Evolutionary conservation across 306 rosid genomes (phyloP), one percentile per base, ranked within the genome.

Genomic region (Astragalus glycyphyllos): DNA sequence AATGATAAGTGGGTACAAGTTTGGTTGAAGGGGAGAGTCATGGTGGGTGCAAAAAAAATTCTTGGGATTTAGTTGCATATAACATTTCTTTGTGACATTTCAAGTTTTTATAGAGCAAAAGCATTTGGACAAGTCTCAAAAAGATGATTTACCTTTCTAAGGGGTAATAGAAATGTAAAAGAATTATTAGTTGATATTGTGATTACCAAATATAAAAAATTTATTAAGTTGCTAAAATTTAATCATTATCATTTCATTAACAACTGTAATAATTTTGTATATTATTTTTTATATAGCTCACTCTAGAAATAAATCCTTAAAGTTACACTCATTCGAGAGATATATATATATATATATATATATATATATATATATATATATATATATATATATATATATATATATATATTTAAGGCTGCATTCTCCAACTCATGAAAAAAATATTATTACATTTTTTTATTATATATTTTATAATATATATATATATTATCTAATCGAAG

Each of bases 1-100:
- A 56, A 11, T 54, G 65, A 13, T 54, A 56, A 70, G 14, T 70
- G 75, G 8, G 42, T 42, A 35, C 75, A 70, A 5, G 35, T 13
- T 44, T 11, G 42, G 66, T 32, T 56, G 32, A 8, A 23, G 4
- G 55, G 50, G 8, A 26, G 42, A 56, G 62, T 7, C 49, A 54
- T 40, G 7, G 40, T 26, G 31, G 31, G 31, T 26, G 4, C n/a
- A 17, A 0, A 61, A 0, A 0, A 17, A 10, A 40, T 16, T 40
- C 12, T 13, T 34, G 2, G 48, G 6, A 50, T 16, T 16, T 15
- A 6, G 57, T 47, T 47, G 4, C 1, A 26, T 26, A 26, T 26
- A 26, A 2, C 23, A 20, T 26, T 26, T 26, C 31, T 29, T 11
- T 29, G 42, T 57, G 37, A 11, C 26, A 55, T 11, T 4, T 11